phyloP scores from a whole-genome alignment of 176 grass and related monocot species.

The Aegilops bicornis region DNA sequence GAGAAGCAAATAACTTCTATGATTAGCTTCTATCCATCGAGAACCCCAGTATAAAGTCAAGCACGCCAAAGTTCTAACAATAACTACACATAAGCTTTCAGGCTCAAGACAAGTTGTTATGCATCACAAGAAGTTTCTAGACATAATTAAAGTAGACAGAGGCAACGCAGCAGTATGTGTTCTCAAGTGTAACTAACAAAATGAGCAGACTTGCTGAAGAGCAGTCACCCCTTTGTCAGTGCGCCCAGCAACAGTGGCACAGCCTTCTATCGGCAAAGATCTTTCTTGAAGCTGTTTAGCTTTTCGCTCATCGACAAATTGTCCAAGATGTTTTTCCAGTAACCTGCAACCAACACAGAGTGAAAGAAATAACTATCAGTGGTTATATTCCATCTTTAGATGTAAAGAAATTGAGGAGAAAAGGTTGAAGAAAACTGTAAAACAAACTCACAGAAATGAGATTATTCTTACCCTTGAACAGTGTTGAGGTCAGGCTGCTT shows the following conservation, averaged over 20 bases:
- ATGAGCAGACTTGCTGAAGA: conserved; percentile 99
- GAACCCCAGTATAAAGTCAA: no score
- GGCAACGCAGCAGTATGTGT: background rate
- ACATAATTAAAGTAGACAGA: background rate
- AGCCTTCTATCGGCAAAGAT: conserved; percentile 88
- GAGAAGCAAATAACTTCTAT: background rate
- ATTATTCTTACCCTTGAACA: conserved; percentile 83
- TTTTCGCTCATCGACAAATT: conserved; percentile 96
- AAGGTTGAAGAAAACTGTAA: background rate
- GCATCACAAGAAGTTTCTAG: conserved; percentile 3
- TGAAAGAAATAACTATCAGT: background rate
- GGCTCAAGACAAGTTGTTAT: conserved; percentile 1
- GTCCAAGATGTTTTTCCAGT: conserved; percentile 70
- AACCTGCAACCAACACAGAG: conserved; percentile 37
- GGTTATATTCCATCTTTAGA: no score
- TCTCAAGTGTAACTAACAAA: conserved; percentile 81
- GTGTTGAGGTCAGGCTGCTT: conserved; percentile 83
- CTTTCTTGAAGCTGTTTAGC: conserved; percentile 69
- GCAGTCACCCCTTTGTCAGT: conserved; percentile 98
- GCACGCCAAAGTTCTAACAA: background rate
- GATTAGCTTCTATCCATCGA: background rate
- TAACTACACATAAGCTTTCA: background rate
- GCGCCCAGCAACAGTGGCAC: conserved; percentile 70
- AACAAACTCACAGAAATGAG: background rate
- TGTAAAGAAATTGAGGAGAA: conserved; percentile 3